phyloP scores from a whole-genome alignment of 768 basidiomycete species.

The Mycena indigotica region DNA sequence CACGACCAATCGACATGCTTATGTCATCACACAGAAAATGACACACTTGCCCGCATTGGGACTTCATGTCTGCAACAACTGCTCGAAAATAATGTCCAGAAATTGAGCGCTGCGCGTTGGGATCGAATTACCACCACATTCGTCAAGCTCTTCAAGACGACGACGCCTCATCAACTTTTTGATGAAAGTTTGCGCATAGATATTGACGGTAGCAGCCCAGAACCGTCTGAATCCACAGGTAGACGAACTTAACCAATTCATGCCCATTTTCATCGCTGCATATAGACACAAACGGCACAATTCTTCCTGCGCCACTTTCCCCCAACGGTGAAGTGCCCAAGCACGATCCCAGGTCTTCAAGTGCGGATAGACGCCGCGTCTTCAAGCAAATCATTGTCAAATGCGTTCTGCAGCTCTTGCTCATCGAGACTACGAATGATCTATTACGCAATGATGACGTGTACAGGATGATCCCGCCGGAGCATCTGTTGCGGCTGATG shows the following conservation, averaged over 20 bases:
- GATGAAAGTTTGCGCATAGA: slow-evolving; percentile 89
- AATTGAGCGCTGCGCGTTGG: slow-evolving; percentile 84
- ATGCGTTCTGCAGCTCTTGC: slow-evolving; percentile 93
- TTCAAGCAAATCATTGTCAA: slow-evolving; percentile 99
- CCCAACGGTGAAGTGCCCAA: slow-evolving; percentile 62
- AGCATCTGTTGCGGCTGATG: slow-evolving; percentile 92
- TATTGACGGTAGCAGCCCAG: slow-evolving; percentile 61
- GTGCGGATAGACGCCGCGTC: slow-evolving; percentile 74
- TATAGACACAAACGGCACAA: slow-evolving; percentile 65
- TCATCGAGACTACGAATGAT: slow-evolving; percentile 97
- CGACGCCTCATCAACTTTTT: slow-evolving; percentile 95
- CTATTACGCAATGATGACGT: slow-evolving; percentile 90
- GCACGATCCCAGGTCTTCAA: slow-evolving; percentile 52
- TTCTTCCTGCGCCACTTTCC: slow-evolving; percentile 87
- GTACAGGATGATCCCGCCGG: slow-evolving; percentile 91
- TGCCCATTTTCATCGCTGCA: neutral
- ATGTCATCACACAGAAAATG: slow-evolving; percentile 71
- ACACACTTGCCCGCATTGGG: slow-evolving; percentile 95
- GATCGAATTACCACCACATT: slow-evolving; percentile 91
- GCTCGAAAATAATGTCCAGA: slow-evolving; percentile 87
- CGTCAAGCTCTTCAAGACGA: slow-evolving; percentile 94
- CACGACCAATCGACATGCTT: neutral
- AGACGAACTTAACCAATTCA: neutral
- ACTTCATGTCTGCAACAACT: slow-evolving; percentile 97
- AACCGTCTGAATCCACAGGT: slow-evolving; percentile 54